Evolutionary conservation across 345 rosid species (phyloP).

Genomic region (Euphorbia pulcherrima): DNA sequence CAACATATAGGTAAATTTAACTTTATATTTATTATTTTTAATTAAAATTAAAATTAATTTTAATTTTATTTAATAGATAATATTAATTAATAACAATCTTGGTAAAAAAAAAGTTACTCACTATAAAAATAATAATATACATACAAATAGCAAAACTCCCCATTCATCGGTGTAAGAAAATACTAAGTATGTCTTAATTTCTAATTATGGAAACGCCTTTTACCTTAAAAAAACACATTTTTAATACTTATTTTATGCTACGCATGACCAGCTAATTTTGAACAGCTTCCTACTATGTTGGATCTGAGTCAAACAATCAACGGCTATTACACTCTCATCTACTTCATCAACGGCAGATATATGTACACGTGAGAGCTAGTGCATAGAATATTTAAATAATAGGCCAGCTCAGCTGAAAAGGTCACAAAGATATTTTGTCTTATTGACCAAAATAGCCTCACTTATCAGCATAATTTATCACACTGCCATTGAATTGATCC

Average conservation of each 20-base stretch:
- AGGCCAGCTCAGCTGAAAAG: conserved; percentile 30
- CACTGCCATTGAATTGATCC: not conserved
- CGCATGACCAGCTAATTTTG: not conserved
- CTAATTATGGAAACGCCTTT: not conserved
- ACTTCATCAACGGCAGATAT: not conserved
- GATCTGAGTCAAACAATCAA: not conserved
- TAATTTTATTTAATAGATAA: too few relatives aligned
- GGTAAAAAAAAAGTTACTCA: too few relatives aligned
- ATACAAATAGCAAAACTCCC: too few relatives aligned
- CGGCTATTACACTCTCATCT: not conserved
- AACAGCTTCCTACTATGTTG: not conserved
- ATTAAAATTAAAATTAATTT: too few relatives aligned
- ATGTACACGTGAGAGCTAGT: not conserved
- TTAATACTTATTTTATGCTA: not conserved
- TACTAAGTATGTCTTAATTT: too few relatives aligned
- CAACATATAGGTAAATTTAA: too few relatives aligned
- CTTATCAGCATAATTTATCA: not conserved
- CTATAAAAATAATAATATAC: too few relatives aligned
- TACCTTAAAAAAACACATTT: not conserved
- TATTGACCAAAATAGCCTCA: conserved; percentile 11
- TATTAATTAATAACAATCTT: too few relatives aligned
- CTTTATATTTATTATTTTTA: too few relatives aligned
- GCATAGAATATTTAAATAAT: not conserved
- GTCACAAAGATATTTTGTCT: conserved; percentile 11
- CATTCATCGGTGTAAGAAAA: not conserved